Percentiles rank a stretch among this genome's conserved stretches.
These are phyloP conservation scores for Fraxinus platypoda DNA, from an alignment of 305 asterid genomes.

Conservation along the genomic window DNA sequence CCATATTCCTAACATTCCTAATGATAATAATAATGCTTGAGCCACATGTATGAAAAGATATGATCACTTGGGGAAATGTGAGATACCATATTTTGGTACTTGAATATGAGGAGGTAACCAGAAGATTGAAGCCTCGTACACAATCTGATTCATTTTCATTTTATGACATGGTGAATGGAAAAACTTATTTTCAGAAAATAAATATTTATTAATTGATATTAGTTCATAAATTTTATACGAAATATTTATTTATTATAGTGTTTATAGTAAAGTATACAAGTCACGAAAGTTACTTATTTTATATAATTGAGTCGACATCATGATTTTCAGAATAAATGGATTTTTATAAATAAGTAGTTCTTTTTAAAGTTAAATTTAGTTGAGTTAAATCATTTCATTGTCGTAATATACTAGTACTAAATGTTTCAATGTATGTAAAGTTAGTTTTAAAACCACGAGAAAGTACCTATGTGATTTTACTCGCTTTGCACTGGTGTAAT, in stretches of 20 bases:
- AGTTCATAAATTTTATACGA: neutral
- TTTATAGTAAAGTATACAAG: neutral
- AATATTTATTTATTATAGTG: neutral
- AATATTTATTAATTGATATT: neutral
- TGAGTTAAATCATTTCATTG: neutral
- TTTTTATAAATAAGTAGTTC: neutral
- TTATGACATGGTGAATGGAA: neutral
- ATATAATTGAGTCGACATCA: neutral
- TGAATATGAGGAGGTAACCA: neutral
- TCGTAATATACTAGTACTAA: neutral
- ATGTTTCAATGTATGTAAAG: neutral
- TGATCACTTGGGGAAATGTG: neutral
- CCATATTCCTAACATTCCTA: neutral
- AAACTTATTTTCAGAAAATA: neutral
- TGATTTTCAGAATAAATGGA: neutral
- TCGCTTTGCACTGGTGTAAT: neutral
- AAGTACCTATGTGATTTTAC: neutral
- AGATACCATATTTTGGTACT: neutral
- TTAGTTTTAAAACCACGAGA: neutral
- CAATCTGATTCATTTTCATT: neutral
- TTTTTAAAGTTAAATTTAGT: too few species aligned
- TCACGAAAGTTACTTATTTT: too few species aligned
- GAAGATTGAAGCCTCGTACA: neutral
- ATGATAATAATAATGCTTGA: neutral
- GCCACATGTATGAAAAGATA: neutral